phyloP scores from a whole-genome alignment of 208 protist species.

The Phytomonas francai region DNA sequence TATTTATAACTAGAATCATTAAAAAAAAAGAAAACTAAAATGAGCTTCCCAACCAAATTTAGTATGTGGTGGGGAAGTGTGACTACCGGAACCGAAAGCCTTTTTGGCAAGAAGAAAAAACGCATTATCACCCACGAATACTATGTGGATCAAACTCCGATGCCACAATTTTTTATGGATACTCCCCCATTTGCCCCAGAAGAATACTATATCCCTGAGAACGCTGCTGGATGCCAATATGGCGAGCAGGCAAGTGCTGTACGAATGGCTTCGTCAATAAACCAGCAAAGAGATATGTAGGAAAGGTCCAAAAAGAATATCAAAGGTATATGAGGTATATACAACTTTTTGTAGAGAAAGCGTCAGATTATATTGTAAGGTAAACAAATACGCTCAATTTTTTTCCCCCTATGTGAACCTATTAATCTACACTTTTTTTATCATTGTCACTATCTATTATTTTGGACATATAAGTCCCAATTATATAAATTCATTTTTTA shows the following conservation, averaged over 20 bases:
- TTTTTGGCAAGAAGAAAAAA: conserved; percentile 57
- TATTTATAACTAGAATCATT: background rate
- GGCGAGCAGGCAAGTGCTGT: background rate
- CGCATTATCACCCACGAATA: conserved; percentile 49
- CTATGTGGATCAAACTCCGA: conserved; percentile 41
- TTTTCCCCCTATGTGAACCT: background rate
- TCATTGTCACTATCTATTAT: conserved; percentile 1
- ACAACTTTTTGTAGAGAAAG: background rate
- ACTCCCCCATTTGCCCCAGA: conserved; percentile 24
- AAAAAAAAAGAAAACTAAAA: conserved; percentile 10
- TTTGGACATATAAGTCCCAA: background rate
- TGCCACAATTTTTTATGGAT: conserved; percentile 26
- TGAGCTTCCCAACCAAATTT: conserved; percentile 54
- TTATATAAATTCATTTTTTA: conserved; percentile 1
- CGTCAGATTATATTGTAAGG: background rate
- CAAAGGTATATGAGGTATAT: background rate
- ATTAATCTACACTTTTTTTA: background rate
- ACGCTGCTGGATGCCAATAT: conserved; percentile 11
- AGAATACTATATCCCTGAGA: no score
- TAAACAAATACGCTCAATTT: background rate
- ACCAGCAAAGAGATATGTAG: no score
- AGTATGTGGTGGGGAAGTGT: conserved; percentile 61
- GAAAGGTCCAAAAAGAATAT: no score
- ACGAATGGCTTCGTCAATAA: background rate
- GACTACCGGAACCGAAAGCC: conserved; percentile 35